Evolutionary conservation across 2,329 filamentous ascomycete genomes (phyloP).

Genomic region (Dothideomycetes sp.): DNA sequence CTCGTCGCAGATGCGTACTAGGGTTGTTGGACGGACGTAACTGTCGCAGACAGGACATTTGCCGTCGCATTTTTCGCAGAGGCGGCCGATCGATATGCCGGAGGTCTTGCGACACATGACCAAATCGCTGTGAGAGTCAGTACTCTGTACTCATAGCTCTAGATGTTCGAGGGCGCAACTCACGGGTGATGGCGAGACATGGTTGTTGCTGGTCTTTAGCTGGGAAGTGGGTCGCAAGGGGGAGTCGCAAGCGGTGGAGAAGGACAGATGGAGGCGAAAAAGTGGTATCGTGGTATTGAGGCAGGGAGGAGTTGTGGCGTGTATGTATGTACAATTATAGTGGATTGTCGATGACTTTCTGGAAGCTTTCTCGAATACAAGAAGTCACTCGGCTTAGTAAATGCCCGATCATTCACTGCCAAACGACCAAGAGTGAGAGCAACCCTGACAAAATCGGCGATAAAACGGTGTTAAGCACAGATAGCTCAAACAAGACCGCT

Average conservation of each 20-base stretch:
- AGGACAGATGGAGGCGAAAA: no score
- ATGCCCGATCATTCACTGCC: no score
- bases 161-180: slow-evolving; percentile 29
- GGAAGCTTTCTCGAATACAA: background rate
- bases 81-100: slow-evolving; percentile 93
- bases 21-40: slow-evolving; percentile 94
- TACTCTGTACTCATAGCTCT: background rate
- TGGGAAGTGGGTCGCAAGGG: background rate
- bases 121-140: slow-evolving; percentile 57
- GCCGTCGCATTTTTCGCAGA: slow-evolving; percentile 99
- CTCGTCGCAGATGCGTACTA: slow-evolving; percentile 98
- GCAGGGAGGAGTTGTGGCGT: background rate
- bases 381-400: no score
- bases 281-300: no score
- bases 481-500: no score
- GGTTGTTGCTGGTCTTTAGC: slow-evolving; percentile 20
- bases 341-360: background rate
- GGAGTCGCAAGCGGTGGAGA: no score
- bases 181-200: slow-evolving; percentile 95
- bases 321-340: no score
- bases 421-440: slow-evolving; percentile 5
- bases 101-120: slow-evolving; percentile 99
- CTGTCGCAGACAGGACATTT: slow-evolving; percentile 99
- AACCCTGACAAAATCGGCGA: background rate
- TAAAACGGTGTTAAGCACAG: background rate